Evolutionary conservation across 2,329 filamentous ascomycete species (phyloP).

Genomic region (Cercospora canescens): DNA sequence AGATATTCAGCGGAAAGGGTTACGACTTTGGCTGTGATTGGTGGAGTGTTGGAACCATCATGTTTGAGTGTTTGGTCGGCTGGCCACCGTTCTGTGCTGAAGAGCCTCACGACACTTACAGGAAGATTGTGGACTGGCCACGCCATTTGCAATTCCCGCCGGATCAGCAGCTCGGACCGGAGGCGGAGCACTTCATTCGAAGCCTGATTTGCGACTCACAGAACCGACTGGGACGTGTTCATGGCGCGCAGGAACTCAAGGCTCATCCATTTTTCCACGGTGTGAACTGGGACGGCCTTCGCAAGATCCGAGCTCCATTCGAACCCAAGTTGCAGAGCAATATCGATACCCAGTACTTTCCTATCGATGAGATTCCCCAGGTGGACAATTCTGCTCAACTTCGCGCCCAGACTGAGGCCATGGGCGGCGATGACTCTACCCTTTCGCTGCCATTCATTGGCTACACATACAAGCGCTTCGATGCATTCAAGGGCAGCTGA

Average conservation of each 20-base stretch:
- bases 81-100: conserved; percentile 99
- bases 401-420: conserved; percentile 76
- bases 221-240: conserved; percentile 79
- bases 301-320: conserved; percentile 91
- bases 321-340: conserved; percentile 91
- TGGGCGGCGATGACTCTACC: conserved; percentile 78
- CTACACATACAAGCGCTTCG: conserved; percentile 97
- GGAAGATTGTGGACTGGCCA: conserved; percentile 98
- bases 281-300: conserved; percentile 90
- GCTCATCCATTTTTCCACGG: conserved; percentile 93
- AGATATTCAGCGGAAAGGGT: conserved; percentile 95
- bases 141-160: conserved; percentile 95
- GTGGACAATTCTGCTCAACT: conserved; percentile 87
- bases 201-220: conserved; percentile 94
- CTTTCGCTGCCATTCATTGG: conserved; percentile 96
- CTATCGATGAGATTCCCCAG: conserved; percentile 96
- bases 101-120: conserved; percentile 95
- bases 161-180: conserved; percentile 82
- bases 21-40: conserved; percentile 98
- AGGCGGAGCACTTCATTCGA: conserved; percentile 88
- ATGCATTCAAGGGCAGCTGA: conserved; percentile 55
- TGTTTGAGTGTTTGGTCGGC: conserved; percentile 98
- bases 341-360: conserved; percentile 97
- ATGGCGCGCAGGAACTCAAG: conserved; percentile 90
- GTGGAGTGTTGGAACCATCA: conserved; percentile 98